These are phyloP conservation scores for California macrophylla DNA, from an alignment of 441 rosid genomes.

Conservation along the genomic window DNA sequence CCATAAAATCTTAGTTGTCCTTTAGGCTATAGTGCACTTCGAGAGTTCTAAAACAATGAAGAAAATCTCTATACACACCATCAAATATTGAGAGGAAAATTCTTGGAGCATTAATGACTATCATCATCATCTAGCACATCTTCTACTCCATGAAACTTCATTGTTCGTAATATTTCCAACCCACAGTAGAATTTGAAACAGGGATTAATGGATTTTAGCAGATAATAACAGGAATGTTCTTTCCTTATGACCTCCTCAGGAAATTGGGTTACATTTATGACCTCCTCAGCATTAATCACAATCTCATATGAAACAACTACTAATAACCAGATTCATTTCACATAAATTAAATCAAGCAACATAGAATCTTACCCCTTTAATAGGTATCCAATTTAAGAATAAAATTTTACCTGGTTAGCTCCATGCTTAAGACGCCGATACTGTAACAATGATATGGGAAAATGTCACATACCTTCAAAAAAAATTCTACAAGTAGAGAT, in stretches of 20 bases:
- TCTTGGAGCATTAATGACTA: not conserved
- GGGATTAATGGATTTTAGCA: not conserved
- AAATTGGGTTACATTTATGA: not conserved
- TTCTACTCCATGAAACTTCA: not conserved
- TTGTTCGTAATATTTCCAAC: not conserved
- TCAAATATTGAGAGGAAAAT: not conserved
- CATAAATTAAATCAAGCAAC: not conserved
- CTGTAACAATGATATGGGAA: conserved; percentile 38
- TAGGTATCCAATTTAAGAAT: not conserved
- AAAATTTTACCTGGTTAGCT: conserved; percentile 57
- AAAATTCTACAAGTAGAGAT: conserved; percentile 7
- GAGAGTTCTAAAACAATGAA: not conserved
- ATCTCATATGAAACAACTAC: not conserved
- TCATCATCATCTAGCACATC: not conserved
- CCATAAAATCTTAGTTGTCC: not conserved
- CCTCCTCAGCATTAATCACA: not conserved
- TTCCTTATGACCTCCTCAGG: not conserved
- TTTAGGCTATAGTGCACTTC: not conserved
- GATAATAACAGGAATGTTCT: not conserved
- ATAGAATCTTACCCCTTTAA: not conserved
- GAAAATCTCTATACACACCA: not conserved
- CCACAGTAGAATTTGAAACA: not conserved
- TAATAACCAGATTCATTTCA: not conserved
- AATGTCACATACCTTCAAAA: conserved; percentile 15
- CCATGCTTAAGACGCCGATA: conserved; percentile 99